Base-by-base conservation (phyloP, 371 early-diverging fungal species). In the Saksenaea oblongispora region DNA sequence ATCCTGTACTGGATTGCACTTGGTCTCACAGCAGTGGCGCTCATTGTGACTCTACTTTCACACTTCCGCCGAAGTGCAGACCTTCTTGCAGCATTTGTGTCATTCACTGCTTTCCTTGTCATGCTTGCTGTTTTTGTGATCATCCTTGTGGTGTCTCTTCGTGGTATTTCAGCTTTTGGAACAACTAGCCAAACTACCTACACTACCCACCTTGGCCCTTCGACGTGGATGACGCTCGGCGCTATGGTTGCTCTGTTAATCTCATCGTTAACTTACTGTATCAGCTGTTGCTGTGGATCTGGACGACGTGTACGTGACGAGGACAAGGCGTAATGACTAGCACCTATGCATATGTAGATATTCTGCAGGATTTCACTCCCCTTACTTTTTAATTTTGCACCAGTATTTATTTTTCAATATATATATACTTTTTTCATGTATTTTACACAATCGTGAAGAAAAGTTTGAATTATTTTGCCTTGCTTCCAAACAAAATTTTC, bases 1-100 rank as follows among this genome's bases (percentile, higher is more conserved):
- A 70, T 78, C 14, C 60, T 80, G 15, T 80, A 77, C 56, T 78
- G 74, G 74, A 73, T 80, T 61, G 78, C 74, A 3, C 65, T 75
- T 34, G 72, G 70, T 37, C 68, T 78, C 27, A 76, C 74, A 7
- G 69, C 71, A 8, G 24, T 77, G 35, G 78, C 81, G 28, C 59
- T 80, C 39, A 34, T 71, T 26, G 67, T 74, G 54, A 76, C 81
- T 1, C 24, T 74, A 35, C 66, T 75, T 59, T 74, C 73, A 3
- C 66, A 72, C 51, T 78, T 71, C 54, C 69, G 66, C 47, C 57
- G 69, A 10, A 63, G 70, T 35, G 71, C 78, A n/a, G 72, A 72
- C 28, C 65, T 78, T 15, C 61, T 68, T 39, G 67, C 74, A 9
- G 63, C 63, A 10, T 24, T 55, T n/a, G 54, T 54, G 8, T 59